Conservation (phyloP, 108 stramenopile genomes). For the Skeletonema costatum region DNA sequence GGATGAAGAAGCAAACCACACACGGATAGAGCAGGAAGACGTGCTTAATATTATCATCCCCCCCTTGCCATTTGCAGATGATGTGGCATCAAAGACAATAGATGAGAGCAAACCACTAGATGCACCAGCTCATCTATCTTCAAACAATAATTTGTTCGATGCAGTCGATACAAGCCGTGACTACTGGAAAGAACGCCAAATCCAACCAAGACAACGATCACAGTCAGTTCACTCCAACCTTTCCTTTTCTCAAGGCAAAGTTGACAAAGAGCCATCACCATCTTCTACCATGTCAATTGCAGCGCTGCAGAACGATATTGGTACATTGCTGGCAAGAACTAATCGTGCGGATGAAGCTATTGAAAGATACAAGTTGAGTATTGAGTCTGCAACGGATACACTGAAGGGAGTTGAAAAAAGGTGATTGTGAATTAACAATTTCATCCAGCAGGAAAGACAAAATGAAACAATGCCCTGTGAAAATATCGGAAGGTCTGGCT, state of each 20-base stretch:
- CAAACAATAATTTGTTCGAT: background rate
- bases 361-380: constrained; percentile 16
- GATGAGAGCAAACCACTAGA: constrained; percentile 6
- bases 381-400: constrained; percentile 10
- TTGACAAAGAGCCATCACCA: background rate
- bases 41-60: constrained; percentile 6
- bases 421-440: background rate
- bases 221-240: background rate
- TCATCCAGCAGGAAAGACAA: background rate
- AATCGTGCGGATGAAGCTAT: constrained; percentile 37
- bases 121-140: background rate
- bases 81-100: constrained; percentile 8
- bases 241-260: background rate
- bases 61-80: constrained; percentile 7
- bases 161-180: background rate
- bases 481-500: constrained; percentile 25
- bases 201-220: background rate
- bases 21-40: background rate
- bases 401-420: background rate
- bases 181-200: background rate
- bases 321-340: constrained; percentile 22
- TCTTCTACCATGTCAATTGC: constrained; percentile 24
- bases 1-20: background rate
- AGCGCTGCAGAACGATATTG: constrained; percentile 37
- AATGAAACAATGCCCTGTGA: constrained; percentile 6